phyloP scores from a whole-genome alignment of 164 flowering plant species.

The Euptelea pleiosperma region DNA sequence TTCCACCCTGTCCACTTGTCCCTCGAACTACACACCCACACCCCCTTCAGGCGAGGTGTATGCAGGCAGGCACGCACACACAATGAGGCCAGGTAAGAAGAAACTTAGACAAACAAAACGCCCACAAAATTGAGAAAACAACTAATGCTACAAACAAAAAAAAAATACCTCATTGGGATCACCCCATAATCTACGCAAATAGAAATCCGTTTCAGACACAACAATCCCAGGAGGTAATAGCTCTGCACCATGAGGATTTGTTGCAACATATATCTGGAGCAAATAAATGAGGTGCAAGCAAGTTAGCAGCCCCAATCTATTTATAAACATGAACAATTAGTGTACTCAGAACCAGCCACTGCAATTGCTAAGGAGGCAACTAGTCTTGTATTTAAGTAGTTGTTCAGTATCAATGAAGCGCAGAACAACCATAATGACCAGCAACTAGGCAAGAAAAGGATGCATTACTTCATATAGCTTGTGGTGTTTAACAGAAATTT shows the following conservation, averaged over 20 bases:
- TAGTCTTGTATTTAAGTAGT: too few species aligned
- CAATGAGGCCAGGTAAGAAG: background rate
- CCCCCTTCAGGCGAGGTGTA: background rate
- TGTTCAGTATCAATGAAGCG: too few species aligned
- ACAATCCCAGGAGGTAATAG: conserved; percentile 81
- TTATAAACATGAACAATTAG: too few species aligned
- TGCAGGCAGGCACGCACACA: background rate
- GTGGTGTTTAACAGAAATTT: too few species aligned
- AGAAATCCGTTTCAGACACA: conserved; percentile 68
- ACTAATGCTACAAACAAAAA: background rate
- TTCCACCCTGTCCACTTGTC: background rate
- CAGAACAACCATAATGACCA: too few species aligned
- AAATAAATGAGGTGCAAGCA: conserved; percentile 5
- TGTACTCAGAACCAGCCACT: too few species aligned
- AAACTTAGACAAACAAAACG: background rate
- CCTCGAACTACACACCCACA: too few species aligned
- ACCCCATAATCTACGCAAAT: conserved; percentile 93
- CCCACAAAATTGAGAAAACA: background rate
- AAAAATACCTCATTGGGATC: conserved; percentile 74
- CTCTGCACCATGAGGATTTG: conserved; percentile 91
- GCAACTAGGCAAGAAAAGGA: too few species aligned
- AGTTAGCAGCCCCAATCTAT: too few species aligned
- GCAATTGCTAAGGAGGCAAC: too few species aligned
- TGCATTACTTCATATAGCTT: too few species aligned
- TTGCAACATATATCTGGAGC: conserved; percentile 68